Evolutionary conservation across 352 stramenopile species (phyloP).

Genomic region (Phytophthora tentaculata): DNA sequence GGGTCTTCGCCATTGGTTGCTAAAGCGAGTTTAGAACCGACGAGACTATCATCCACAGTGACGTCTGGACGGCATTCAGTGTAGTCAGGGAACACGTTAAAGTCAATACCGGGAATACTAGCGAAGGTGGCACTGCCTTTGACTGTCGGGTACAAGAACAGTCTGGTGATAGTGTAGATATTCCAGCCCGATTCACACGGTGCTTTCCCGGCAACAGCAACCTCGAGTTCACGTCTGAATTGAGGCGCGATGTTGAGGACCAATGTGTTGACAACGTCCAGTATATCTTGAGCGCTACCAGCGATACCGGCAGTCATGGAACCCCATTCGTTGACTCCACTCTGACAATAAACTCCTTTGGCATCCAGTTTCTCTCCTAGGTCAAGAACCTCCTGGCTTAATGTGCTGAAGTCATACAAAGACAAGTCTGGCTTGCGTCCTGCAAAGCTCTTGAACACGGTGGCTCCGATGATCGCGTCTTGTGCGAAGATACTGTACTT

Average conservation of each 20-base stretch:
- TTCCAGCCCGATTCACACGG: constrained; percentile 29
- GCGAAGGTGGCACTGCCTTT: constrained; percentile 30
- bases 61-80: constrained; percentile 35
- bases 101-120: constrained; percentile 38
- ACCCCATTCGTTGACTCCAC: constrained; percentile 37
- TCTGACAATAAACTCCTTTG: constrained; percentile 30
- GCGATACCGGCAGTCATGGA: constrained; percentile 29
- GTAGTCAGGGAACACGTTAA: constrained; percentile 40
- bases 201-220: constrained; percentile 22
- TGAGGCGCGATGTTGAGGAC: constrained; percentile 30
- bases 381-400: constrained; percentile 19
- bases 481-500: constrained; percentile 37
- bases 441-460: constrained; percentile 27
- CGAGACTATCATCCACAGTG: constrained; percentile 12
- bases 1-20: constrained; percentile 25
- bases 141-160: constrained; percentile 31
- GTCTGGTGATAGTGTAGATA: constrained; percentile 29
- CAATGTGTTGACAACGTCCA: constrained; percentile 26
- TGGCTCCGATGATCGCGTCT: constrained; percentile 31
- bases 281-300: constrained; percentile 27
- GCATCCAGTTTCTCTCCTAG: constrained; percentile 24
- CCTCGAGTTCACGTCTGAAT: constrained; percentile 25
- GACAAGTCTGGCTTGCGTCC: constrained; percentile 30
- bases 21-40: constrained; percentile 29
- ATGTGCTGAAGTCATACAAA: constrained; percentile 28